Base-by-base conservation (phyloP, 2,329 filamentous ascomycete species). In the Fusarium sp. region DNA sequence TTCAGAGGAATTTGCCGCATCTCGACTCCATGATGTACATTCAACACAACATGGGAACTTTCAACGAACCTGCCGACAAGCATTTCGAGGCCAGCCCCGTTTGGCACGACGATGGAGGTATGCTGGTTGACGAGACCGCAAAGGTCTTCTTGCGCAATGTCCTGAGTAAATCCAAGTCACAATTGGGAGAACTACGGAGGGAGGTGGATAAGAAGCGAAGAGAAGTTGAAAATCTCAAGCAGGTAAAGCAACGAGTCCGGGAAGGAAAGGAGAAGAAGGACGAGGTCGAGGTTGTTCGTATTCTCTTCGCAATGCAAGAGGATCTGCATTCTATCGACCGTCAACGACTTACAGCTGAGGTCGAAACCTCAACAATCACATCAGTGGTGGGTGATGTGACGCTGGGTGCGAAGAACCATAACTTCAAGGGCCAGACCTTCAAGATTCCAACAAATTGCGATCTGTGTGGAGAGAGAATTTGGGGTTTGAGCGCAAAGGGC, bases 361-460 rank as follows among this genome's bases (percentile, higher is more conserved):
- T 98, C 18, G 96, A 99, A 80, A 94, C 94, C 11, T 91, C 92
- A 3, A 97, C 94, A 4, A 97, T 99, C 76, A 95, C 93, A n/a
- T 85, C 90, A 12, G 92, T 90, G 0, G 95, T 98, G 5, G 96
- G 96, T 35, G 96, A 99, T 77, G 88, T 99, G 56, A 97, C 94
- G 3, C 84, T 97, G 21, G 95, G 95, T 20, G 94, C 94, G 13
- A 93, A 93, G 78, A 97, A 94, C 76, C 96, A 99, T 83, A 96
- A 97, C 76, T 99, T 99, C 86, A 97, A 97, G 81, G 90, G 93
- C n/a, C 94, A 98, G 77, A 98, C 96, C 0, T 99, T 98, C 86
- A 98, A 98, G 80, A 97, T 99, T 64, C 97, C 97, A 0, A 99
- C 96, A 7, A 98, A 98, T 78, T 99, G 96, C 82, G 96, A 99